Base-by-base conservation (phyloP, 768 basidiomycete genomes). In the Suillus discolor region DNA sequence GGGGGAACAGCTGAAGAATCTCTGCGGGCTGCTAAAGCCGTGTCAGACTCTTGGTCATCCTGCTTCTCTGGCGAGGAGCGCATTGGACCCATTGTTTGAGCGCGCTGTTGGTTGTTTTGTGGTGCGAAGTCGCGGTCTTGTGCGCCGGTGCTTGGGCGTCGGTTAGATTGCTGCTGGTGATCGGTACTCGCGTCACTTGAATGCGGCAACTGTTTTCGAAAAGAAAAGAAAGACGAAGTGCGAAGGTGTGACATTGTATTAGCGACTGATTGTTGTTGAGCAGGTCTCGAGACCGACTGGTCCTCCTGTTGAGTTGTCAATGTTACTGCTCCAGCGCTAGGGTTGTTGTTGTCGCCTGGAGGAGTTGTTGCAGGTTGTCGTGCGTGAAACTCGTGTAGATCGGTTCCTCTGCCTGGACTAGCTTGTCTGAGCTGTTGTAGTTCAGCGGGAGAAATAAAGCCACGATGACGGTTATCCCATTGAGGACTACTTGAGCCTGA, bases 171-270 rank as follows among this genome's bases (percentile, higher is more conserved):
- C 59, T 62, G 31, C 5, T 59, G 62, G 15, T 67, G 71, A 57
- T 71, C 70, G 8, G 25, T 5, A 55, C 71, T 76, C 47, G n/a
- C 61, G 60, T 75, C 72, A 49, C 69, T 69, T 9, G 77, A 65
- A 34, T 76, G 75, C 4, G 75, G 75, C 15, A 60, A 66, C 79
- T 85, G 68, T 36, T 71, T 80, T 67, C 81, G 81, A 74, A 89
- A 88, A 20, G 87, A 84, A 74, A 90, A 90, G 79, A 89, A 87
- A 34, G 89, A 90, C 8, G 85, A 77, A n/a, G 87, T 81, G 47
- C 88, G 85, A 42, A 82, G 70, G 72, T 89, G 88, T 16, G 76
- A 65, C 41, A 71, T 72, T 16, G 73, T 63, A 31, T 54, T 54
- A 57, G 65, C 45, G 13, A 71, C 61, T 15, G 72, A 5, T 54